Evolutionary conservation across 495 filamentous ascomycete genomes (phyloP).

Genomic region (Umbilicaria muhlenbergii): DNA sequence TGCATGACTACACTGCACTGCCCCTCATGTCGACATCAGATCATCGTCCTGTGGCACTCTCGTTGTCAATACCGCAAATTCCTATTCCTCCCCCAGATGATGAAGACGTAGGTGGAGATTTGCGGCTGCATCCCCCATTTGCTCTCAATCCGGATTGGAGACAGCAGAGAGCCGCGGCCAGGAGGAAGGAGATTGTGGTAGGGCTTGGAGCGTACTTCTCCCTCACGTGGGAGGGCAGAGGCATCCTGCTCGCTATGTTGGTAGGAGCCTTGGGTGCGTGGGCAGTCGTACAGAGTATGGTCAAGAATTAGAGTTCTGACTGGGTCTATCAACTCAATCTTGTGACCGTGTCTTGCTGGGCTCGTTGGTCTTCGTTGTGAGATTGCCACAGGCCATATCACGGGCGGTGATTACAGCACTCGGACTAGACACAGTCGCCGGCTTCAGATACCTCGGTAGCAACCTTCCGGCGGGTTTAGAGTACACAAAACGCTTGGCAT

Average conservation of each 20-base stretch:
- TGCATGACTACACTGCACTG: constrained; percentile 52
- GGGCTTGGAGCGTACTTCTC: constrained; percentile 39
- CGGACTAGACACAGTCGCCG: no score
- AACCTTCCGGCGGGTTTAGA: no score
- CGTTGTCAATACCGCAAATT: constrained; percentile 38
- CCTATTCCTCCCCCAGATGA: constrained; percentile 13
- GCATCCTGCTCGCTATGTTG: constrained; percentile 27
- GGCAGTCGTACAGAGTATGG: constrained; percentile 9
- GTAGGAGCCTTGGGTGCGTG: constrained; percentile 30
- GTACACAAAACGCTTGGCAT: no score
- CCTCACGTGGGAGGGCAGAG: constrained; percentile 45
- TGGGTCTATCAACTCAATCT: no score
- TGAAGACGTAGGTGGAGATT: constrained; percentile 10
- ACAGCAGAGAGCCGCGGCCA: constrained; percentile 29
- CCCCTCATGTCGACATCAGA: constrained; percentile 66
- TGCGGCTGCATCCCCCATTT: constrained; percentile 31
- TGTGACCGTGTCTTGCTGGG: no score
- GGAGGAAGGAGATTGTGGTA: constrained; percentile 40
- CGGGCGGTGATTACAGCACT: no score
- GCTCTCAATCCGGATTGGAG: constrained; percentile 36
- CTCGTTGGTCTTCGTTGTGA: no score
- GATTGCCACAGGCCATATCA: no score
- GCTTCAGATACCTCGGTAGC: no score
- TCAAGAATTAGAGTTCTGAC: neutral
- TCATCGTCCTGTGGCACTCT: constrained; percentile 66